These are phyloP conservation scores for Oryza longistaminata DNA, from an alignment of 176 grass and related monocot genomes.

Conservation along the genomic window DNA sequence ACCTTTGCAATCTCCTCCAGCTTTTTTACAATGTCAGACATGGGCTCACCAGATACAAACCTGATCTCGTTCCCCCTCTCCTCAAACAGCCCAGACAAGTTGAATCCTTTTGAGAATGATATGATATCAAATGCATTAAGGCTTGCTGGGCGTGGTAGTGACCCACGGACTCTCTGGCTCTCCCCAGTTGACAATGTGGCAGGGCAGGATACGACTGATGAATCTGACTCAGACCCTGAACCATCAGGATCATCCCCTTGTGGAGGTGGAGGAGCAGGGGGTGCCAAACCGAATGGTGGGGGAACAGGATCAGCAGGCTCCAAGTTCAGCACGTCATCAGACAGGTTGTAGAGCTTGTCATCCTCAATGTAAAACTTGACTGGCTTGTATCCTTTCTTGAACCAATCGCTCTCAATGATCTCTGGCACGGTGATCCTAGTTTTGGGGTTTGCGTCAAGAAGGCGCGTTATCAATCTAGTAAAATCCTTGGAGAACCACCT, in stretches of 20 bases:
- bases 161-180: constrained; percentile 30
- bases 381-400: constrained; percentile 89
- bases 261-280: not conserved
- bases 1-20: constrained; percentile 95
- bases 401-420: constrained; percentile 87
- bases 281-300: constrained; percentile 10
- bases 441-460: constrained; percentile 71
- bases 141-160: constrained; percentile 75
- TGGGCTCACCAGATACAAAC: constrained; percentile 70
- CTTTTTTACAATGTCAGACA: constrained; percentile 62
- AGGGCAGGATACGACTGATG: constrained; percentile 74
- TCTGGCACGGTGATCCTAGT: constrained; percentile 73
- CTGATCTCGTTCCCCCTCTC: constrained; percentile 75
- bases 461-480: constrained; percentile 46
- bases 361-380: constrained; percentile 90
- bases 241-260: constrained; percentile 51
- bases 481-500: constrained; percentile 96
- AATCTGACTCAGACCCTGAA: constrained; percentile 87
- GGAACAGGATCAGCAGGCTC: constrained; percentile 21
- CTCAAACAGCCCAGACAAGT: constrained; percentile 91
- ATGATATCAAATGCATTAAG: constrained; percentile 99
- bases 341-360: constrained; percentile 67
- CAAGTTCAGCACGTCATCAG: constrained; percentile 34
- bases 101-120: constrained; percentile 87
- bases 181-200: constrained; percentile 63